A percentile compares a stretch with the other conserved stretches of the same genome.
Conservation (phyloP, 176 grass and related monocot genomes). For the Carex littledalei region DNA sequence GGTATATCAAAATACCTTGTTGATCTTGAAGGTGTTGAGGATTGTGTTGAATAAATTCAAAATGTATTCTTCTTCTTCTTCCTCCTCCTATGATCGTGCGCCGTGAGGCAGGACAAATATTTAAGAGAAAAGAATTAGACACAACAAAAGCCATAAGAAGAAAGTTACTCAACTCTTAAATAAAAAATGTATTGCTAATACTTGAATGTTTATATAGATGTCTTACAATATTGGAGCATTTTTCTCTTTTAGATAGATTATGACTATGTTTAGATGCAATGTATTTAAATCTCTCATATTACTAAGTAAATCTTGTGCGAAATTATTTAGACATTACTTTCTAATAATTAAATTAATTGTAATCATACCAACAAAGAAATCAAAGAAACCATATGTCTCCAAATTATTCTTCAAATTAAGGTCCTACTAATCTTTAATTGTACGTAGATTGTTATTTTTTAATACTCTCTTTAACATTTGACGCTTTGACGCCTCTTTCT, state of each 20-base stretch:
- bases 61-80: background rate
- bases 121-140: background rate
- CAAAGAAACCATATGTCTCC: no score
- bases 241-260: no score
- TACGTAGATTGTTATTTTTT: no score
- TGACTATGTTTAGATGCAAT: background rate
- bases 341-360: background rate
- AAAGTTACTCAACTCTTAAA: background rate
- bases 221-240: background rate
- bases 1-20: background rate
- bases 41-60: background rate
- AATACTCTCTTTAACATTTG: no score
- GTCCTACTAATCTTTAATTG: no score
- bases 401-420: no score
- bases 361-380: background rate
- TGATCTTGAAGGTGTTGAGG: background rate
- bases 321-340: background rate
- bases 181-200: background rate
- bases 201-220: background rate
- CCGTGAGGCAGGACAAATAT: background rate
- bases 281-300: background rate
- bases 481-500: no score
- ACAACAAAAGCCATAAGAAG: background rate
- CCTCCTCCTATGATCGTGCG: background rate
- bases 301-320: background rate